Evolutionary conservation across 2,329 filamentous ascomycete species (phyloP), one percentile per base, ranked within the genome.

Genomic region (Beauveria bassiana): DNA sequence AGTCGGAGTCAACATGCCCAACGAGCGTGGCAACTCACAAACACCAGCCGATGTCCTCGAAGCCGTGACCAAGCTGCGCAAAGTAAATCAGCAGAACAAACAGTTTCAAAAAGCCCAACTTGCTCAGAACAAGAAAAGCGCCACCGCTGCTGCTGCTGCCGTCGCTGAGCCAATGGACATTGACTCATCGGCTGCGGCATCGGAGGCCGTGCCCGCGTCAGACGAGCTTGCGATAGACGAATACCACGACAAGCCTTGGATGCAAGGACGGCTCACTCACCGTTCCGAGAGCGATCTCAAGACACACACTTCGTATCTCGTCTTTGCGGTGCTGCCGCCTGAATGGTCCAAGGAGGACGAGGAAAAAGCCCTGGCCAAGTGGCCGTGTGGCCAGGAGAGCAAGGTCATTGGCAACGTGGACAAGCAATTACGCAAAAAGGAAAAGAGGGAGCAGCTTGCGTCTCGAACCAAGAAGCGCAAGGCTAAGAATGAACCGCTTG

Each of bases 301-400:
- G 81, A 95, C 90, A 8, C 95, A 99, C 74, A 99, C 95, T 0
- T 95, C 90, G n/a, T 99, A 99, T 72, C 82, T 99, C 5, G 89
- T 96, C 5, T 99, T 99, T 77, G 95, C 95, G 0, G 79, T 95
- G 3, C 75, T 99, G 63, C 93, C 95, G n/a, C 81, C 86, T 49
- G 87, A 90, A 64, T 99, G 95, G 95, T 87, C 80, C 0, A 87
- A 85, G 42, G 89, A 89, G 63, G 91, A 96, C 66, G 95, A 99
- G 75, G 82, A 81, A 38, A 81, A 81, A 34, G 86, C 87, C 56
- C 76, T 82, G 65, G 78, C 81, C 58, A 84, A 81, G 65, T 91
- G 86, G 83, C 85, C 86, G 0, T 83, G 84, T 58, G 80, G 79
- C 28, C 75, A 78, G 45, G 81, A 83, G 68, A 77, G 70, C 59